phyloP scores from a whole-genome alignment of 306 rosid genomes.

The Canavalia gladiata region DNA sequence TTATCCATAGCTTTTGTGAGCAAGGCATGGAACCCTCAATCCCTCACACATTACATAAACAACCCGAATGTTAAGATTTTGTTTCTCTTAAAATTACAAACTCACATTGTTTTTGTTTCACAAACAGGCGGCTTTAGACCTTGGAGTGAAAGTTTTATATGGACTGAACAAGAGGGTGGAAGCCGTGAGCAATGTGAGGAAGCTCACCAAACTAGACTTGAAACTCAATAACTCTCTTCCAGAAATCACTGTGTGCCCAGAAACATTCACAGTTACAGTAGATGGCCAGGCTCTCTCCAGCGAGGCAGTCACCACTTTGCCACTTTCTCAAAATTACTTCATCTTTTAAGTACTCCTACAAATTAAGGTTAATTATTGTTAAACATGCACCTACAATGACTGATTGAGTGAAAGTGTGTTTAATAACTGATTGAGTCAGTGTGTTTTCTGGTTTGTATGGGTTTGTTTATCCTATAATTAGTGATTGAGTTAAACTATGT shows the following conservation, averaged over 20 bases:
- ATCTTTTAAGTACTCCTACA: constrained; percentile 54
- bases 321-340: constrained; percentile 86
- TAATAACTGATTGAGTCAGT: background rate
- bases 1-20: constrained; percentile 86
- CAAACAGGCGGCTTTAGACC: constrained; percentile 63
- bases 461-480: background rate
- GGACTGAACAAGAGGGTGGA: constrained; percentile 72
- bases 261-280: constrained; percentile 76
- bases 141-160: constrained; percentile 60
- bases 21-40: constrained; percentile 66
- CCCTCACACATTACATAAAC: background rate
- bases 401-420: too few relatives aligned
- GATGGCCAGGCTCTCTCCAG: constrained; percentile 81
- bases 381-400: too few relatives aligned
- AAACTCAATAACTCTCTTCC: constrained; percentile 83
- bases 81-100: background rate
- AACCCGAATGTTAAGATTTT: background rate
- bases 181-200: constrained; percentile 70
- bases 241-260: constrained; percentile 83
- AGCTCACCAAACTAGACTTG: constrained; percentile 80
- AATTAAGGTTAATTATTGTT: background rate
- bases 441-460: background rate
- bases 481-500: too few relatives aligned
- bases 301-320: constrained; percentile 68
- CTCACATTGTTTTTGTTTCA: constrained; percentile 12